A percentile compares a stretch with the other conserved stretches of the same genome.
These are phyloP conservation scores for Aphanomyces cochlioides DNA, from an alignment of 352 stramenopile species.

Conservation along the genomic window DNA sequence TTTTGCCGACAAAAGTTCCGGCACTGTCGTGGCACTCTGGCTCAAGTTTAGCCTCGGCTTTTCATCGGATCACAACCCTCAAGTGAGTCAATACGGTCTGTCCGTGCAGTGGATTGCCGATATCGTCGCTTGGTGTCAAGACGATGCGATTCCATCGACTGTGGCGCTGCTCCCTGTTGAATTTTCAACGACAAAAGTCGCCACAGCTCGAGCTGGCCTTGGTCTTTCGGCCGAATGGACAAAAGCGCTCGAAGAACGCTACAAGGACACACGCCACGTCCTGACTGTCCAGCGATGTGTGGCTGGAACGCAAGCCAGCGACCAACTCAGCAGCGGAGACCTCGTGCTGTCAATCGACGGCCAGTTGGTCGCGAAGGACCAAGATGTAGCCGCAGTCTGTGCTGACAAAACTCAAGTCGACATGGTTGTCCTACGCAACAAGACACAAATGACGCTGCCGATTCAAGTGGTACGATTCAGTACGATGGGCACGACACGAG, in stretches of 20 bases:
- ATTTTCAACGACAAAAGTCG: constrained; percentile 26
- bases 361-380: constrained; percentile 24
- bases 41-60: constrained; percentile 31
- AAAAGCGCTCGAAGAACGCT: constrained; percentile 4
- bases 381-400: constrained; percentile 29
- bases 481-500: constrained; percentile 35
- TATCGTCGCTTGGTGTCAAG: constrained; percentile 22
- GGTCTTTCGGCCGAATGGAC: constrained; percentile 36
- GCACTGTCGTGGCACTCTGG: constrained; percentile 27
- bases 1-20: constrained; percentile 19
- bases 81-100: constrained; percentile 31
- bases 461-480: constrained; percentile 12
- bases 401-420: constrained; percentile 9
- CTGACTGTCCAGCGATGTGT: constrained; percentile 25
- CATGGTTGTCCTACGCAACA: constrained; percentile 34
- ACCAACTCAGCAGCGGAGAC: constrained; percentile 30
- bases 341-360: constrained; percentile 33
- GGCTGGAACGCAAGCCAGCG: not conserved
- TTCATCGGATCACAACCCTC: constrained; percentile 20
- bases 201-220: constrained; percentile 38
- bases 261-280: constrained; percentile 27
- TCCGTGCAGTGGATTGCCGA: constrained; percentile 30
- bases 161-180: constrained; percentile 32
- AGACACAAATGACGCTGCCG: constrained; percentile 9
- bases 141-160: constrained; percentile 20